Percentiles rank a stretch among this genome's conserved stretches.
Conservation (phyloP, 1,284 basidiomycete species). For the Schizopora paradoxa region DNA sequence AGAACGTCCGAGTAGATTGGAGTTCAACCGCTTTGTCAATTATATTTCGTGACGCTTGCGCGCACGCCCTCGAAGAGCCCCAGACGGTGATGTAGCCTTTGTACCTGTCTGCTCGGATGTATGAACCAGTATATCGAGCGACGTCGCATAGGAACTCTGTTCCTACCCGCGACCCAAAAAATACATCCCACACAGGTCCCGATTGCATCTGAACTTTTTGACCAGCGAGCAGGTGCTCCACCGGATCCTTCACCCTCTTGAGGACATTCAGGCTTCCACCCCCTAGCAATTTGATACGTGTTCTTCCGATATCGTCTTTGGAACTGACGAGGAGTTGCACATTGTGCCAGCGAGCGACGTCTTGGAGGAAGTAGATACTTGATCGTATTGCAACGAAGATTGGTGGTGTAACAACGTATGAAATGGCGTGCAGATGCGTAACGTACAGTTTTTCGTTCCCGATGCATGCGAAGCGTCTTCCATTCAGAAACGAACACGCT, state of each 20-base stretch:
- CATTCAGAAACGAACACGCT: conserved; percentile 10
- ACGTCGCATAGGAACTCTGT: conserved; percentile 39
- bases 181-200: conserved; percentile 56
- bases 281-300: neutral
- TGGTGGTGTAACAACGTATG: conserved; percentile 2
- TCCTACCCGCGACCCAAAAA: conserved; percentile 43
- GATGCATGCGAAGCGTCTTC: conserved; percentile 8
- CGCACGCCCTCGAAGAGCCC: conserved; percentile 18
- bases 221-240: conserved; percentile 55
- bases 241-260: conserved; percentile 42
- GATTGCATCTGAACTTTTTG: conserved; percentile 47
- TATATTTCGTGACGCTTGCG: conserved; percentile 1
- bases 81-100: conserved; percentile 45
- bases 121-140: conserved; percentile 34
- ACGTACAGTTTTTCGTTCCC: conserved; percentile 10
- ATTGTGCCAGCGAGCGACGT: conserved; percentile 7
- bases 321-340: conserved; percentile 2
- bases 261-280: conserved; percentile 3
- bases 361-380: conserved; percentile 3
- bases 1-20: conserved; percentile 24
- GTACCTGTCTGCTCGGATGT: conserved; percentile 37
- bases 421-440: conserved; percentile 9
- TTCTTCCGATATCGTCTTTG: neutral
- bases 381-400: neutral
- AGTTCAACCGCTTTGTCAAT: conserved; percentile 2